Evolutionary conservation across 2,329 filamentous ascomycete species (phyloP).

Genomic region (Myriosclerotinia scirpicola): DNA sequence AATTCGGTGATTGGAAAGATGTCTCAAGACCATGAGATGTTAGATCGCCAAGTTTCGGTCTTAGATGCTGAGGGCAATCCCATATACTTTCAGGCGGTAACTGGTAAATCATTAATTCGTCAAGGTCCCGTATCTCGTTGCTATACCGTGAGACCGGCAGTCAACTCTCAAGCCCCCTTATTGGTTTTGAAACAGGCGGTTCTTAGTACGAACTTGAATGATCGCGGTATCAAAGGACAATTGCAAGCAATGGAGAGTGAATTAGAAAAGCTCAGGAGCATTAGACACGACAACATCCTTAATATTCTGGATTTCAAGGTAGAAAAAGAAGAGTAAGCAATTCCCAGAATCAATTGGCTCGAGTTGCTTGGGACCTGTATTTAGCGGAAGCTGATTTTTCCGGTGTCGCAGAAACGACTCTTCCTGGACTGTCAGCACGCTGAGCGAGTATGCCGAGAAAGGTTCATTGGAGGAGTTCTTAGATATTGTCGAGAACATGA

Average conservation of each 20-base stretch:
- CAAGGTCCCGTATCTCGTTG: constrained; percentile 66
- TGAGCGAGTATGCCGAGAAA: constrained; percentile 76
- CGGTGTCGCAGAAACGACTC: constrained; percentile 37
- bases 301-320: constrained; percentile 84
- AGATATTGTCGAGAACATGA: constrained; percentile 72
- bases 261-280: constrained; percentile 71
- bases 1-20: constrained; percentile 31
- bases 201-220: constrained; percentile 57
- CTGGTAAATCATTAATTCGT: constrained; percentile 65
- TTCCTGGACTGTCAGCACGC: constrained; percentile 70
- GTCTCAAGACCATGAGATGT: constrained; percentile 40
- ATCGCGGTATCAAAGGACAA: constrained; percentile 66
- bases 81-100: constrained; percentile 68
- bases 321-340: constrained; percentile 50
- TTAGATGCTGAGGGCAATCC: constrained; percentile 63
- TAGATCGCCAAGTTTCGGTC: constrained; percentile 65
- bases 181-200: constrained; percentile 72
- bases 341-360: no score
- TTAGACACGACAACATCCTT: constrained; percentile 75
- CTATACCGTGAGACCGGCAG: constrained; percentile 70
- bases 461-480: constrained; percentile 81
- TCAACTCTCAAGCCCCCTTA: constrained; percentile 53
- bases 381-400: constrained; percentile 32
- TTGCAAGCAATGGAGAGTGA: constrained; percentile 74
- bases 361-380: background rate